phyloP scores from a whole-genome alignment of 345 rosid genomes.

The Citrus cavaleriei region DNA sequence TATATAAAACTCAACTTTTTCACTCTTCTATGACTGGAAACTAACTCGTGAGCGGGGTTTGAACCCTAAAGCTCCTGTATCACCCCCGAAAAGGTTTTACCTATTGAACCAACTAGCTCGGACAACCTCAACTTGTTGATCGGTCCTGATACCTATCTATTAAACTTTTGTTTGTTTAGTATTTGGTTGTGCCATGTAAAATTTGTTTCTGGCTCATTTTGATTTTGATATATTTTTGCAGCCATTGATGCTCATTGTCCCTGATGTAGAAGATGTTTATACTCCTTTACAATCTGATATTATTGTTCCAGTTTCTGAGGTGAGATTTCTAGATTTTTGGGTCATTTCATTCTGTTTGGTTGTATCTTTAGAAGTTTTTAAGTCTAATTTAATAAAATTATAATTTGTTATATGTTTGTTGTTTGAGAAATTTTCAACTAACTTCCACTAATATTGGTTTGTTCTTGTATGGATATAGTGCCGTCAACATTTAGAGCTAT shows the following conservation, averaged over 20 bases:
- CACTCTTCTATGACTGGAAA: neutral
- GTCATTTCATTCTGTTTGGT: constrained; percentile 7
- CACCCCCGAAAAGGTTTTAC: no score
- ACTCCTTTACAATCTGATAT: constrained; percentile 94
- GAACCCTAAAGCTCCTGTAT: no score
- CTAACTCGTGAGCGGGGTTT: neutral
- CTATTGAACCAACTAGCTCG: neutral
- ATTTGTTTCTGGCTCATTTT: constrained; percentile 11
- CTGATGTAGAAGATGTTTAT: constrained; percentile 95
- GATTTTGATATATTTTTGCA: constrained; percentile 35
- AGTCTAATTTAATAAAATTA: neutral
- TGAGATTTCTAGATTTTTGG: constrained; percentile 25
- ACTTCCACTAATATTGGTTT: constrained; percentile 2
- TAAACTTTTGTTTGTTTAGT: neutral
- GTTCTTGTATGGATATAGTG: constrained; percentile 50
- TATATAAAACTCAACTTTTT: neutral
- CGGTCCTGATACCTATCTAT: neutral
- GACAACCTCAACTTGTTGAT: neutral
- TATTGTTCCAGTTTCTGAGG: constrained; percentile 90
- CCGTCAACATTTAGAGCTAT: constrained; percentile 87
- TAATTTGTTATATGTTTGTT: constrained; percentile 4
- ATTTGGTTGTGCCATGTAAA: neutral
- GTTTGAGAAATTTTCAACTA: neutral
- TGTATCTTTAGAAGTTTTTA: neutral
- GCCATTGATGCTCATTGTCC: constrained; percentile 98